A percentile compares a stretch with the other conserved stretches of the same genome.
These are phyloP conservation scores for Plasmopara muralis DNA, from an alignment of 352 stramenopile genomes.

Conservation along the genomic window DNA sequence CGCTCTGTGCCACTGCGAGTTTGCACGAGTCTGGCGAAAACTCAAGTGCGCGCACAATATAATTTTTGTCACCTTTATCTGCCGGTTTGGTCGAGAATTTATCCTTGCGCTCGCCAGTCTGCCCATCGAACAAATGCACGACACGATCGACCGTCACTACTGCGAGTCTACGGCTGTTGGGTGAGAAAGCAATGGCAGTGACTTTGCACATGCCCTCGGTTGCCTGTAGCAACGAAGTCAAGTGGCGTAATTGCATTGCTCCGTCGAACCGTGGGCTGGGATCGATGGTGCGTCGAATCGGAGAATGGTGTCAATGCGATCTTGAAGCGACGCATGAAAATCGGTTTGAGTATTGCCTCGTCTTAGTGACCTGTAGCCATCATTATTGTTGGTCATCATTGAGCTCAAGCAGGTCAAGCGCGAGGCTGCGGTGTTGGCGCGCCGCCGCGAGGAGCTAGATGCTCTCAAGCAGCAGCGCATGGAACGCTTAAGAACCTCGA, in stretches of 20 bases:
- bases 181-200: constrained; percentile 88
- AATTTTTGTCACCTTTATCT: constrained; percentile 93
- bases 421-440: constrained; percentile 60
- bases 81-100: constrained; percentile 95
- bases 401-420: constrained; percentile 47
- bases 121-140: constrained; percentile 90
- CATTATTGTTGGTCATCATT: constrained; percentile 13
- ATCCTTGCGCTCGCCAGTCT: constrained; percentile 89
- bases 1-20: constrained; percentile 92
- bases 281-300: constrained; percentile 1
- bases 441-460: constrained; percentile 69
- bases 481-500: constrained; percentile 54
- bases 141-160: constrained; percentile 91
- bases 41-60: constrained; percentile 85
- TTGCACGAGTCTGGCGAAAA: constrained; percentile 92
- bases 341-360: neutral
- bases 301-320: constrained; percentile 8
- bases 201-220: constrained; percentile 90
- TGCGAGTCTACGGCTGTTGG: constrained; percentile 89
- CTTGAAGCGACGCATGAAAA: constrained; percentile 38
- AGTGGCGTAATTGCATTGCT: constrained; percentile 88
- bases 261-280: neutral
- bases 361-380: constrained; percentile 9
- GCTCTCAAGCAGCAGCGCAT: constrained; percentile 75
- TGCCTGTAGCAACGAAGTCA: constrained; percentile 88